These are phyloP conservation scores for Jamesozyma rosinii DNA, from an alignment of 805 yeast species.

Conservation along the genomic window DNA sequence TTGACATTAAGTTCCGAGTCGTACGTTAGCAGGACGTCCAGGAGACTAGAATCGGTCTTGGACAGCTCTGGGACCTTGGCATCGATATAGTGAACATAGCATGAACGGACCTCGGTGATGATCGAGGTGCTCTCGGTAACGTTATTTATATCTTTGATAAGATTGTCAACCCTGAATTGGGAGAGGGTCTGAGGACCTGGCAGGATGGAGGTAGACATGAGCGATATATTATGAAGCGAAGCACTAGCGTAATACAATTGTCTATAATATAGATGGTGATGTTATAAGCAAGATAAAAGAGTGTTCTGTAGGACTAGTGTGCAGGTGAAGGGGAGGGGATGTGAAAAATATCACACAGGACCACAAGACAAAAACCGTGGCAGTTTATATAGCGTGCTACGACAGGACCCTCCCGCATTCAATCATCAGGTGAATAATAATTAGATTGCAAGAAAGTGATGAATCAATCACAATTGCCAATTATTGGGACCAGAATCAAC, in stretches of 20 bases:
- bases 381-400: too few species aligned
- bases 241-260: too few species aligned
- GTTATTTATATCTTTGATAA: slow-evolving; percentile 63
- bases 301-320: not conserved
- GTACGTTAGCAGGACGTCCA: slow-evolving; percentile 61
- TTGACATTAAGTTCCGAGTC: slow-evolving; percentile 53
- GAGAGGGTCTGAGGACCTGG: slow-evolving; percentile 92
- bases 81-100: slow-evolving; percentile 75
- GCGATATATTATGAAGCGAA: too few species aligned
- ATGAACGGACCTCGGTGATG: slow-evolving; percentile 61
- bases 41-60: slow-evolving; percentile 38
- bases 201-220: slow-evolving; percentile 42
- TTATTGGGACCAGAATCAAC: too few species aligned
- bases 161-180: slow-evolving; percentile 67
- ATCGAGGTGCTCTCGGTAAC: slow-evolving; percentile 54
- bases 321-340: too few species aligned
- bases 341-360: too few species aligned
- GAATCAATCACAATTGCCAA: too few species aligned
- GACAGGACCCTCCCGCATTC: too few species aligned
- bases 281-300: not conserved
- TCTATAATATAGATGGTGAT: too few species aligned
- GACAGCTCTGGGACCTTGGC: slow-evolving; percentile 29
- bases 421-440: too few species aligned
- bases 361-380: too few species aligned
- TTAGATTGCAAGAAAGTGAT: too few species aligned